These are phyloP conservation scores for Quillaja saponaria DNA, from an alignment of 306 rosid species.

Conservation along the genomic window DNA sequence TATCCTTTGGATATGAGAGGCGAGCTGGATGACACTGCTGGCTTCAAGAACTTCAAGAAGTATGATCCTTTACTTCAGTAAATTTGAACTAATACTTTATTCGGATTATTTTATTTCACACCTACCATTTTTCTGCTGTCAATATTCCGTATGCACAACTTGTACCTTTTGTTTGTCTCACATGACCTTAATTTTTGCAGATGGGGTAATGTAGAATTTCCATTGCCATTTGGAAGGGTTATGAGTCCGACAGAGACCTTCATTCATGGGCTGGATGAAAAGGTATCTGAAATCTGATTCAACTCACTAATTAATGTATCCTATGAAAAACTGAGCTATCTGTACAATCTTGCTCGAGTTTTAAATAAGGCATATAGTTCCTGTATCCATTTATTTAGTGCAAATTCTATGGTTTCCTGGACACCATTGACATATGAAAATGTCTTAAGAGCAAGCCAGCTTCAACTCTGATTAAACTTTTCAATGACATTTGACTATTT, in stretches of 20 bases:
- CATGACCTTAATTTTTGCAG: slow-evolving; percentile 39
- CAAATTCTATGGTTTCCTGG: not conserved
- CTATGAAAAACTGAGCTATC: not conserved
- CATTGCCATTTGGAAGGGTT: slow-evolving; percentile 85
- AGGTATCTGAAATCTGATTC: slow-evolving; percentile 43
- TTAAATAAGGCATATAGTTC: not conserved
- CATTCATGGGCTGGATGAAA: slow-evolving; percentile 76
- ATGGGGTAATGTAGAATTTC: slow-evolving; percentile 80
- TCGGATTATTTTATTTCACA: slow-evolving; percentile 5
- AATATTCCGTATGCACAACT: slow-evolving; percentile 13
- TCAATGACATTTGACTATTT: not conserved
- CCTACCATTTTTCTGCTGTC: slow-evolving; percentile 1
- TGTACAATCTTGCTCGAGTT: not conserved
- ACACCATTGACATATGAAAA: slow-evolving; percentile 1
- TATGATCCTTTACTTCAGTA: slow-evolving; percentile 30
- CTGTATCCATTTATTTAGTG: slow-evolving; percentile 1
- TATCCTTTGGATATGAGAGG: slow-evolving; percentile 91
- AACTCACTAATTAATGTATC: slow-evolving; percentile 13
- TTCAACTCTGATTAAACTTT: slow-evolving; percentile 12
- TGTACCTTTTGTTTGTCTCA: slow-evolving; percentile 22
- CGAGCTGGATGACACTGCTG: slow-evolving; percentile 89
- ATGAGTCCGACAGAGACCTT: slow-evolving; percentile 69
- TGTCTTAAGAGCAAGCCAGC: not conserved
- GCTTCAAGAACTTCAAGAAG: slow-evolving; percentile 82
- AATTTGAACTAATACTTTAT: slow-evolving; percentile 12